Percentiles rank a stretch among this genome's conserved stretches.
phyloP scores from a whole-genome alignment of 2,329 filamentous ascomycete genomes.

The Aurifilum marmelostoma region DNA sequence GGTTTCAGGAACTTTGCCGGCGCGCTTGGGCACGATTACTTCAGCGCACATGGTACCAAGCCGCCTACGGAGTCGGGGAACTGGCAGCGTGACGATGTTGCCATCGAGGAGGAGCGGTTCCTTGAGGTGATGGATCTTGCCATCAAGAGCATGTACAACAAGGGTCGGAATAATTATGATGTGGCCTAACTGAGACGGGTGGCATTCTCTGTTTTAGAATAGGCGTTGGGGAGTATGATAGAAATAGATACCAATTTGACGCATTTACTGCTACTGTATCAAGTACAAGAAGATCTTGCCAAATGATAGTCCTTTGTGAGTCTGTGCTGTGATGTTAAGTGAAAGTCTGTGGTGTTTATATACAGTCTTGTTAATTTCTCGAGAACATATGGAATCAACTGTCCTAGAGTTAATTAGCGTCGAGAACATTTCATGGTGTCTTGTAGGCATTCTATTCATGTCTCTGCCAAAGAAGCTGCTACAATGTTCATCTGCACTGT shows the following conservation, averaged over 20 bases:
- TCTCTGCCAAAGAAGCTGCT: no score
- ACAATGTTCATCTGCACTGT: no score
- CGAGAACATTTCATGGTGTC: no score
- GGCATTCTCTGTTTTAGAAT: neutral
- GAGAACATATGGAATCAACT: no score
- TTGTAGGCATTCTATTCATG: no score
- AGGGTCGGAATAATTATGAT: slow-evolving; percentile 8
- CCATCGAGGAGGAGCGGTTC: neutral
- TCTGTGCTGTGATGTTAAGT: neutral
- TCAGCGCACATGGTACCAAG: slow-evolving; percentile 9
- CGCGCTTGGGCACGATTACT: slow-evolving; percentile 13
- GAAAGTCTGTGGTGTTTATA: no score
- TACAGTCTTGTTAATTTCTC: no score
- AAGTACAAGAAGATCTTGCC: no score
- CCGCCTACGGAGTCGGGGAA: neutral
- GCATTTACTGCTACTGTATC: neutral
- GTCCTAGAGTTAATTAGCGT: no score
- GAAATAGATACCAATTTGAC: slow-evolving; percentile 14
- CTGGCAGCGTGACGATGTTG: slow-evolving; percentile 18
- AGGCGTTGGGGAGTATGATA: slow-evolving; percentile 4
- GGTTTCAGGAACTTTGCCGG: slow-evolving; percentile 48
- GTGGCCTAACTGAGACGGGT: neutral
- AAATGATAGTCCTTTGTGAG: neutral
- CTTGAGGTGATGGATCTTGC: slow-evolving; percentile 15
- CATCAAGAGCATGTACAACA: slow-evolving; percentile 16